These are phyloP conservation scores for Venturia effusa DNA, from an alignment of 2,329 filamentous ascomycete species.

Conservation along the genomic window DNA sequence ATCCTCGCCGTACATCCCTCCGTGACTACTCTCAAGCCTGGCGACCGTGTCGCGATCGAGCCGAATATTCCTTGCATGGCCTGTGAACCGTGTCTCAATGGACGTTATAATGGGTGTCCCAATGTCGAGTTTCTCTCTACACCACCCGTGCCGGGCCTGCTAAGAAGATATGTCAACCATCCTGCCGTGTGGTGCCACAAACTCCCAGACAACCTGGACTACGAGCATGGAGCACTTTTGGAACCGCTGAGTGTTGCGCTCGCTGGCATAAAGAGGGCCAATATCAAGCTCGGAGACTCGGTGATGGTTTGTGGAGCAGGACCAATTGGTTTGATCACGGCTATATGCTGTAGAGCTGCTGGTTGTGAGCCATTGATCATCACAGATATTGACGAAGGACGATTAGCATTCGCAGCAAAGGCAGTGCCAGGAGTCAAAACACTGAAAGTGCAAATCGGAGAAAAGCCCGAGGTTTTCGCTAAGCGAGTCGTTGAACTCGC, in stretches of 20 bases:
- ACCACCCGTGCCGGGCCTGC: constrained; percentile 74
- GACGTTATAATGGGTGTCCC: constrained; percentile 92
- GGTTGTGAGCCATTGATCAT: constrained; percentile 87
- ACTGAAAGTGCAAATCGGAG: constrained; percentile 58
- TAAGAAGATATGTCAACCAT: constrained; percentile 90
- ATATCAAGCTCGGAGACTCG: constrained; percentile 72
- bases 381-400: constrained; percentile 84
- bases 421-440: constrained; percentile 71
- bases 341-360: constrained; percentile 74
- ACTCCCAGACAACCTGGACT: constrained; percentile 76
- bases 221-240: constrained; percentile 79
- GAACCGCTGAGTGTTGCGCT: constrained; percentile 86
- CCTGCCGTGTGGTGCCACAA: constrained; percentile 93
- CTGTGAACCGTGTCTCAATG: constrained; percentile 85
- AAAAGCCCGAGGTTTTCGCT: constrained; percentile 60
- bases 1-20: constrained; percentile 73
- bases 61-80: constrained; percentile 85
- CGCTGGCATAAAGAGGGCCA: constrained; percentile 75
- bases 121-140: constrained; percentile 80
- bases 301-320: constrained; percentile 86
- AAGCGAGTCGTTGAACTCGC: constrained; percentile 58
- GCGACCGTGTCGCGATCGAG: constrained; percentile 88
- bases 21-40: constrained; percentile 65
- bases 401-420: constrained; percentile 74
- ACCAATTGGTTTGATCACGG: constrained; percentile 82